phyloP scores from a whole-genome alignment of 1,284 basidiomycete genomes.

The Microbotryum intermedium region DNA sequence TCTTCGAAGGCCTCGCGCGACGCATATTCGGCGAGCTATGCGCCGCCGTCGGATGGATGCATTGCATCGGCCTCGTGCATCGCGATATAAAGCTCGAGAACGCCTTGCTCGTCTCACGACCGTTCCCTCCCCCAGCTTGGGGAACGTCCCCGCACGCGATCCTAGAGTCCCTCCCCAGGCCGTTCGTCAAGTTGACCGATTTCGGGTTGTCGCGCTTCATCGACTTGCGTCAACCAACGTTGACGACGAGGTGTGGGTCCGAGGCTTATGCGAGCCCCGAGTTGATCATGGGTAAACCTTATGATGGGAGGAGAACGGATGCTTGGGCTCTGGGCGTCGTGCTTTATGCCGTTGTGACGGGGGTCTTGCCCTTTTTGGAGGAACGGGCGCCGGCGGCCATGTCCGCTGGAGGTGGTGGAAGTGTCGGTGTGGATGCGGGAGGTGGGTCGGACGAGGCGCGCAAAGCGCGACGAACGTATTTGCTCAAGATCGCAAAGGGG shows the following conservation, averaged over 20 bases:
- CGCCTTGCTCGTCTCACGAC: slow-evolving; percentile 50
- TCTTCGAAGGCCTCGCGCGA: slow-evolving; percentile 56
- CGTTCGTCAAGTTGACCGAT: slow-evolving; percentile 78
- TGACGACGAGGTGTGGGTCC: slow-evolving; percentile 80
- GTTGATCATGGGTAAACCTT: slow-evolving; percentile 64
- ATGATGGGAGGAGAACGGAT: slow-evolving; percentile 81
- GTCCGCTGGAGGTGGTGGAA: too few species aligned
- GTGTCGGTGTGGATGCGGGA: slow-evolving; percentile 8
- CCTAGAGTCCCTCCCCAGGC: slow-evolving; percentile 45
- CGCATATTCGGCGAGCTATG: slow-evolving; percentile 72
- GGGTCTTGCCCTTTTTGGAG: slow-evolving; percentile 55
- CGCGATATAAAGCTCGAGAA: slow-evolving; percentile 91
- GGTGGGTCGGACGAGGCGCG: slow-evolving; percentile 1
- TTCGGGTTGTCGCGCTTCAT: slow-evolving; percentile 85
- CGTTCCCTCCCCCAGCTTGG: slow-evolving; percentile 38
- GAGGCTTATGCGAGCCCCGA: slow-evolving; percentile 90
- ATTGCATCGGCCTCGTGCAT: slow-evolving; percentile 75
- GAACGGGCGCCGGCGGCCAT: slow-evolving; percentile 8
- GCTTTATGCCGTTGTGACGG: slow-evolving; percentile 61
- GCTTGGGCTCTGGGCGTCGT: slow-evolving; percentile 84
- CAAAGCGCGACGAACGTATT: slow-evolving; percentile 35
- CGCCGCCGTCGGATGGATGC: slow-evolving; percentile 80
- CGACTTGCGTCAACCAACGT: slow-evolving; percentile 55
- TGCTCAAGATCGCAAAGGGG: slow-evolving; percentile 68
- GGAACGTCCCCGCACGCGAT: slow-evolving; percentile 36